Evolutionary conservation across 1,284 basidiomycete genomes (phyloP).

Genomic region (Wolfiporia cocos): DNA sequence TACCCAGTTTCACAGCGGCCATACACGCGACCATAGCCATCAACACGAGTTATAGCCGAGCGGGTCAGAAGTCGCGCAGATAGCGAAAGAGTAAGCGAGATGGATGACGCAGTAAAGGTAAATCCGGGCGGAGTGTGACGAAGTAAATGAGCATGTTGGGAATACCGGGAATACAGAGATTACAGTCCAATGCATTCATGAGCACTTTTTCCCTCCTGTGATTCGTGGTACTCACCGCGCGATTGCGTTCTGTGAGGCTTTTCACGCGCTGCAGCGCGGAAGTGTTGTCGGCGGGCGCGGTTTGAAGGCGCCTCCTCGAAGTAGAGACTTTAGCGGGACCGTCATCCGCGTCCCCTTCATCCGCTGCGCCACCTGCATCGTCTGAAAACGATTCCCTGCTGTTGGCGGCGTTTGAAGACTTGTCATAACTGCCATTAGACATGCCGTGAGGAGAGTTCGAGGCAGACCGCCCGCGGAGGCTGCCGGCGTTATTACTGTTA

Average conservation of each 20-base stretch:
- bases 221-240: slow-evolving; percentile 51
- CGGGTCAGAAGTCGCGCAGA: background rate
- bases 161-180: too few relatives aligned
- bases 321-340: slow-evolving; percentile 51
- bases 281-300: slow-evolving; percentile 42
- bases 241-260: slow-evolving; percentile 64
- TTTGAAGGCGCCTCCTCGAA: slow-evolving; percentile 32
- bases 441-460: slow-evolving; percentile 26
- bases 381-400: slow-evolving; percentile 24
- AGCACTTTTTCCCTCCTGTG: too few relatives aligned
- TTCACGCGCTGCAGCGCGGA: slow-evolving; percentile 59
- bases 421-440: slow-evolving; percentile 28
- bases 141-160: too few relatives aligned
- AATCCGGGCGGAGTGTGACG: background rate
- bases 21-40: background rate
- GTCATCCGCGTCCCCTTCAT: slow-evolving; percentile 45
- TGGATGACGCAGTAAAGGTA: background rate
- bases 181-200: too few relatives aligned
- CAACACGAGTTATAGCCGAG: background rate
- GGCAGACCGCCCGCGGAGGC: slow-evolving; percentile 34
- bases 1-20: background rate
- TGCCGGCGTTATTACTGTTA: slow-evolving; percentile 43
- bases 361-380: slow-evolving; percentile 36
- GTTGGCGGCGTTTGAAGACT: slow-evolving; percentile 15
- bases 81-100: background rate